A percentile compares a stretch with the other conserved stretches of the same genome.
Evolutionary conservation across 2,329 filamentous ascomycete genomes (phyloP).

Genomic region (Aspergillus pseudotamarii): DNA sequence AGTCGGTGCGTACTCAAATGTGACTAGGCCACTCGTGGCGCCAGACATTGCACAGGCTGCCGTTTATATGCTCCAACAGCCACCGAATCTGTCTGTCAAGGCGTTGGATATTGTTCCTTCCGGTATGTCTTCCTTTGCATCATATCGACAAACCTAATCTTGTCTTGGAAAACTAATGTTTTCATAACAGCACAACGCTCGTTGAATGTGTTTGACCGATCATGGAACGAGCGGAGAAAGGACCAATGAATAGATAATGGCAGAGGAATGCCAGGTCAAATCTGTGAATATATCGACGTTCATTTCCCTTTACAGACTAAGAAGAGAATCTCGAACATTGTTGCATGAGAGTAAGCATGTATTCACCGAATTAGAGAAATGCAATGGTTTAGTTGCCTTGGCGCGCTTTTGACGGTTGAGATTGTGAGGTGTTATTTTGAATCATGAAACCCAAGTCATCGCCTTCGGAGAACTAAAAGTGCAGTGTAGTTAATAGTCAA

Average conservation of each 20-base stretch:
- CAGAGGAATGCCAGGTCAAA: too few species aligned
- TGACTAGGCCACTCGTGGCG: constrained; percentile 40
- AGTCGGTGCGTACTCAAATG: background rate
- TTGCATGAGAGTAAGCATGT: too few species aligned
- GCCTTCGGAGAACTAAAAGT: too few species aligned
- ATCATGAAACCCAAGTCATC: too few species aligned
- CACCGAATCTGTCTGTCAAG: constrained; percentile 48
- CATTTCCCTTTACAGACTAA: too few species aligned
- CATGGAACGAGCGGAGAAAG: constrained; percentile 25
- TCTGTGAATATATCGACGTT: too few species aligned
- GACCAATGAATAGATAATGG: background rate
- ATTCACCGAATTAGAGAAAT: too few species aligned
- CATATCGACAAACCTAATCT: background rate
- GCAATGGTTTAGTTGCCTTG: too few species aligned
- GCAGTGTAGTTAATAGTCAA: too few species aligned
- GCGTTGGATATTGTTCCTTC: constrained; percentile 51
- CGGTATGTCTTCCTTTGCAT: constrained; percentile 26
- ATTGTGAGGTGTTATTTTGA: too few species aligned
- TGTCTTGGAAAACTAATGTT: background rate
- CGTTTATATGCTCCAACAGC: constrained; percentile 47
- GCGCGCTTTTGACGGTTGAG: too few species aligned
- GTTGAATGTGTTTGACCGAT: constrained; percentile 35
- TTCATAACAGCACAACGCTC: constrained; percentile 31
- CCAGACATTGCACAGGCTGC: constrained; percentile 49
- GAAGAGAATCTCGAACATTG: too few species aligned